Percentiles rank a stretch among this genome's conserved stretches.
phyloP scores from a whole-genome alignment of 129 eudicot species.

The Heracleum sosnowskyi region DNA sequence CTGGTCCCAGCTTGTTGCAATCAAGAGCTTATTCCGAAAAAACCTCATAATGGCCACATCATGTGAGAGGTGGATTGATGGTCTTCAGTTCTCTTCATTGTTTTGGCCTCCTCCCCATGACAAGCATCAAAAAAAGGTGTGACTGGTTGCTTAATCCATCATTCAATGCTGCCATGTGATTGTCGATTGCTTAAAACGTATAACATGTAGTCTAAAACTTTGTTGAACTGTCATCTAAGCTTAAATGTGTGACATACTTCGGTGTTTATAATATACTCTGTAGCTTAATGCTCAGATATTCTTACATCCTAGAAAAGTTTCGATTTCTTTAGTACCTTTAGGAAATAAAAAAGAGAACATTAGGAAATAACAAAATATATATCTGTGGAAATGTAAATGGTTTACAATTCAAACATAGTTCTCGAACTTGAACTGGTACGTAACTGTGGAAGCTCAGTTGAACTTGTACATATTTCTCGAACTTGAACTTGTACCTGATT shows the following conservation, averaged over 20 bases:
- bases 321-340: background rate
- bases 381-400: too few relatives aligned
- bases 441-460: background rate
- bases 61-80: slow-evolving; percentile 82
- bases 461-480: background rate
- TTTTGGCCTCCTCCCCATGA: slow-evolving; percentile 96
- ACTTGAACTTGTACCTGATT: background rate
- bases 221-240: background rate
- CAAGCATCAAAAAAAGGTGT: slow-evolving; percentile 67
- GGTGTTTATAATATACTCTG: too few relatives aligned
- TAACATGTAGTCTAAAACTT: background rate
- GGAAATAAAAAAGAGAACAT: background rate
- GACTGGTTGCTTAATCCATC: background rate
- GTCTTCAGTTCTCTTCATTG: slow-evolving; percentile 76
- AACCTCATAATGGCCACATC: slow-evolving; percentile 51
- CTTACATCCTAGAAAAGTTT: background rate
- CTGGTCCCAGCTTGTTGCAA: slow-evolving; percentile 21
- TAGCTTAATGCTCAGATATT: too few relatives aligned
- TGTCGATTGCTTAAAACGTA: background rate
- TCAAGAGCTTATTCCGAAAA: slow-evolving; percentile 11
- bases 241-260: background rate
- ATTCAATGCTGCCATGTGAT: background rate
- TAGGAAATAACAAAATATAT: too few relatives aligned
- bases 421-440: background rate
- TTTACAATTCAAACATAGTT: background rate